These are phyloP conservation scores for Aurinia saxatilis DNA, from an alignment of 345 rosid species.

Conservation along the genomic window DNA sequence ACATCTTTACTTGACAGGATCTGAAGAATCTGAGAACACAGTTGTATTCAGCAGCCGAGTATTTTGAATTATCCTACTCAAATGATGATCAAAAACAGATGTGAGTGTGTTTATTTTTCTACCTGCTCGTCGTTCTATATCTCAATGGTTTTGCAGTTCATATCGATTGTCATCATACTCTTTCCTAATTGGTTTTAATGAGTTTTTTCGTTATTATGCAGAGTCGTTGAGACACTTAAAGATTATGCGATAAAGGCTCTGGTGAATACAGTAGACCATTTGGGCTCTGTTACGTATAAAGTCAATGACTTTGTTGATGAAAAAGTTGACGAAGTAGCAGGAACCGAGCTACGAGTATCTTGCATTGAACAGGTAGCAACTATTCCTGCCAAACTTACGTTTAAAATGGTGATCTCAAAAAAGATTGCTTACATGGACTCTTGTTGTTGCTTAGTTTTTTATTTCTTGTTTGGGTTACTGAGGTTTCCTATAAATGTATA, in stretches of 20 bases:
- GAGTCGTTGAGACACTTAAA: constrained; percentile 86
- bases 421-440: neutral
- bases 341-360: constrained; percentile 68
- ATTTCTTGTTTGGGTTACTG: neutral
- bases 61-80: constrained; percentile 77
- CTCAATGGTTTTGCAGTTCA: neutral
- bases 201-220: constrained; percentile 27
- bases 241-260: constrained; percentile 89
- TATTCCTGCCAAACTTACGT: neutral
- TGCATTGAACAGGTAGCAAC: constrained; percentile 73
- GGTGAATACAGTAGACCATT: constrained; percentile 92
- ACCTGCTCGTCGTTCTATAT: neutral
- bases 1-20: constrained; percentile 41
- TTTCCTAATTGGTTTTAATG: neutral
- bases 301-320: constrained; percentile 78
- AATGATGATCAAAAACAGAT: constrained; percentile 74
- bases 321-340: constrained; percentile 78
- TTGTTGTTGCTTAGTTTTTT: neutral
- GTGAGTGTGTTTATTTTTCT: constrained; percentile 38
- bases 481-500: constrained; percentile 15
- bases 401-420: neutral
- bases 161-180: neutral
- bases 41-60: constrained; percentile 90
- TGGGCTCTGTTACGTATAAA: constrained; percentile 86
- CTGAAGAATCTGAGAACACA: constrained; percentile 80